Base-by-base conservation (phyloP, 345 rosid species). In the Eucalyptus brandiana region DNA sequence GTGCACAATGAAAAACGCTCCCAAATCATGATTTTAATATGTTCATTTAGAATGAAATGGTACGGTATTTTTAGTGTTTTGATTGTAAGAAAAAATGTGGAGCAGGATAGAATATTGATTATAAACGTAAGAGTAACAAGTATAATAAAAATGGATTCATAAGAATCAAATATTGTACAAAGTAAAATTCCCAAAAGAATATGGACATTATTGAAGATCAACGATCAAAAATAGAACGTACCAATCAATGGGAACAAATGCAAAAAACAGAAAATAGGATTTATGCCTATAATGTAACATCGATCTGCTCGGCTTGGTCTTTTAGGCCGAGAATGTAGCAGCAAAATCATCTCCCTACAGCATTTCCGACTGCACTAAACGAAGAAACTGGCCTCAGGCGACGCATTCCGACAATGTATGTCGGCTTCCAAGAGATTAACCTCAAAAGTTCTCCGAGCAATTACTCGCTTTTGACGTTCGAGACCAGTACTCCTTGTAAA, bases 401-500 rank as follows among this genome's bases (percentile, higher is more conserved):
- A 85, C 13, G 50, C 87, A 85, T 47, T 72, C 26, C 26, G 26
- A 34, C 44, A 19, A 72, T 34, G 81, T 72, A 37, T 6, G 12
- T 34, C 44, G 3, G 45, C 81, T 72, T 72, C 81, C 8, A 42
- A 14, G 14, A 30, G 17, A 17, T 86, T 48, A 54, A 50, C 40
- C 21, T 53, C 13, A 3, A 45, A 69, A 88, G 30, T 53, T 28
- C 72, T 80, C 65, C 10, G 72, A 89, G 42, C 26, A 89, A 86
- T 37, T 86, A 28, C 86, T 67, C 12, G 54, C 86, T 50, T 86
- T 89, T 12, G 87, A 69, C 12, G 56, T 45, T 56, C 87, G 45
- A 88, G 91, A 90, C 91, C 91, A 90, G 72, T 90, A 90, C 40
- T 88, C 91, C 88, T 86, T 88, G 87, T 65, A 88, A 40, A 90